Conservation (phyloP, 768 basidiomycete genomes). For the Macrocybe gigantea region DNA sequence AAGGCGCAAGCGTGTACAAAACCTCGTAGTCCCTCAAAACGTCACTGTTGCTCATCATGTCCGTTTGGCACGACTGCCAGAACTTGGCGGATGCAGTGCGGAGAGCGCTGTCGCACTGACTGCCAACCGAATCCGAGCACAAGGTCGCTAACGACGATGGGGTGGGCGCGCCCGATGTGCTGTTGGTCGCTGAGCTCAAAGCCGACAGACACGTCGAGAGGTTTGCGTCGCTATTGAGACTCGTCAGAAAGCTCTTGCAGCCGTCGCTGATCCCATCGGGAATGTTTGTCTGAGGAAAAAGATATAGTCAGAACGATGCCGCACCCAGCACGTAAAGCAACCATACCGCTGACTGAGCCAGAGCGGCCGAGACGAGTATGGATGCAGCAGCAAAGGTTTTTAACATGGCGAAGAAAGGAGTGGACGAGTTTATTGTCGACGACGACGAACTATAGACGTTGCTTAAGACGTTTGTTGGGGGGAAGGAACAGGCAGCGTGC, state of each 20-base stretch:
- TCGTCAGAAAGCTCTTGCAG: slow-evolving; percentile 54
- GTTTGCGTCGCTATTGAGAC: slow-evolving; percentile 54
- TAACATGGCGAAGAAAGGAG: slow-evolving; percentile 43
- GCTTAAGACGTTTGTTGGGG: slow-evolving; percentile 12
- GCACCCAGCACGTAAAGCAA: background rate
- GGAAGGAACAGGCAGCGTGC: slow-evolving; percentile 13
- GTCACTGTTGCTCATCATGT: slow-evolving; percentile 21
- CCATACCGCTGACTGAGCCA: slow-evolving; percentile 45
- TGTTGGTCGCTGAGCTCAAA: slow-evolving; percentile 46
- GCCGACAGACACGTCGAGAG: slow-evolving; percentile 58
- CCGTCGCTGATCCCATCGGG: slow-evolving; percentile 54
- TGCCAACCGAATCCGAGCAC: slow-evolving; percentile 42
- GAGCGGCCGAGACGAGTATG: slow-evolving; percentile 40
- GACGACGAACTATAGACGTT: slow-evolving; percentile 24
- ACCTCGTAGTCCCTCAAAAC: slow-evolving; percentile 74
- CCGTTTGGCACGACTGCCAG: too few relatives aligned
- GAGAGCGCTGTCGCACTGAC: slow-evolving; percentile 41
- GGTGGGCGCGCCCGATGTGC: slow-evolving; percentile 38
- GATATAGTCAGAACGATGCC: slow-evolving; percentile 2
- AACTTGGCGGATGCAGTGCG: too few relatives aligned
- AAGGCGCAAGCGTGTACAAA: slow-evolving; percentile 65
- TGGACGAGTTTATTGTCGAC: slow-evolving; percentile 40
- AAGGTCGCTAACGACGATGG: slow-evolving; percentile 43
- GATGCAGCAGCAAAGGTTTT: slow-evolving; percentile 50
- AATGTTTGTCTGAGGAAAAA: slow-evolving; percentile 43